Evolutionary conservation across 73 alveolate species (phyloP).

Genomic region (Paramecium tetraurelia): DNA sequence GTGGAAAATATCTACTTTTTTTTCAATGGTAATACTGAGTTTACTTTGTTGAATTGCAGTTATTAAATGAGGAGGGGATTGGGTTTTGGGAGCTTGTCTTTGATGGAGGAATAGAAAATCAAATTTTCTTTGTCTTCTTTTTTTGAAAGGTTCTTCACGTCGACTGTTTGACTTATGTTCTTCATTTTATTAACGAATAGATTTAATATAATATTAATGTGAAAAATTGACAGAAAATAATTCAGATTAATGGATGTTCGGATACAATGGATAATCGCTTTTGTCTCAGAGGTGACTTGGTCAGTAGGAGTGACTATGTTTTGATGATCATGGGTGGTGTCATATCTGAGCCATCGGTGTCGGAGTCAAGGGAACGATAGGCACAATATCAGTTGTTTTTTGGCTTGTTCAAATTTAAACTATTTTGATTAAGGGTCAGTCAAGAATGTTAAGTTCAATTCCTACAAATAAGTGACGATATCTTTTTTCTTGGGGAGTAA

Average conservation of each 20-base stretch:
- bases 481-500: not conserved
- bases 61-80: not conserved
- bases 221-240: not conserved
- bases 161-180: not conserved
- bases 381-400: not conserved
- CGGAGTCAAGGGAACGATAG: not conserved
- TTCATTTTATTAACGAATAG: conserved; percentile 11
- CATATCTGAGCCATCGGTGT: not conserved
- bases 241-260: not conserved
- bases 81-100: not conserved
- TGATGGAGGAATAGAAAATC: not conserved
- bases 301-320: not conserved
- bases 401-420: not conserved
- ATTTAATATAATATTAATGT: not conserved
- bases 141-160: not conserved
- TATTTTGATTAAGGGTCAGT: not conserved
- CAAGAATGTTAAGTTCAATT: not conserved
- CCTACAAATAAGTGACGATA: not conserved
- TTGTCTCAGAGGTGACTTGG: not conserved
- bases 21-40: not conserved
- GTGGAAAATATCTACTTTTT: not conserved
- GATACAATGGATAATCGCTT: not conserved
- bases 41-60: not conserved
- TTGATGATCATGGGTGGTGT: not conserved
- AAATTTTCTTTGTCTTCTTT: not conserved